Percentiles rank a stretch among this genome's conserved stretches.
Evolutionary conservation across 2,329 filamentous ascomycete genomes (phyloP).

Genomic region (Botrytis sinoallii): DNA sequence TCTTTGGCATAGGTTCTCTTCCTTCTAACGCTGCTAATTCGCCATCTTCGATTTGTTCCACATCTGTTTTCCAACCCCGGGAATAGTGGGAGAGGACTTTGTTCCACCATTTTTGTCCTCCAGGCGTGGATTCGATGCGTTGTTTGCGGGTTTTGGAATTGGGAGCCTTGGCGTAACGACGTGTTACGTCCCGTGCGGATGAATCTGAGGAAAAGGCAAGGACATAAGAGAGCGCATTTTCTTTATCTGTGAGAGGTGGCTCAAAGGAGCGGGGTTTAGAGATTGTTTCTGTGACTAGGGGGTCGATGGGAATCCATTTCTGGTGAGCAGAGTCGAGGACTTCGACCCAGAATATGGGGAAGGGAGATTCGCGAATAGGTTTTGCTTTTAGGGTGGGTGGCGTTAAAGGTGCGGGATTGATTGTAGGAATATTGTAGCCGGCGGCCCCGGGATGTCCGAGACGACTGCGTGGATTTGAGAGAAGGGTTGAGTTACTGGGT

Average conservation of each 20-base stretch:
- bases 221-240: constrained; percentile 79
- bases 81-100: constrained; percentile 50
- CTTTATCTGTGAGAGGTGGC: constrained; percentile 72
- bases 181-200: constrained; percentile 78
- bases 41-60: constrained; percentile 80
- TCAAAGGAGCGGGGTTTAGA: constrained; percentile 76
- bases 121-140: constrained; percentile 66
- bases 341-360: constrained; percentile 93
- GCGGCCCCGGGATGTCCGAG: constrained; percentile 44
- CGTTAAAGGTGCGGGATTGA: constrained; percentile 48
- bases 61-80: constrained; percentile 49
- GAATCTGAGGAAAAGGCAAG: constrained; percentile 81
- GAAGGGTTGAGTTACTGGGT: constrained; percentile 17
- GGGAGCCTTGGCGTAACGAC: constrained; percentile 81
- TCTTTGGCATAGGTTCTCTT: constrained; percentile 79
- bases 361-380: constrained; percentile 64
- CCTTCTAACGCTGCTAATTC: constrained; percentile 70
- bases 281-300: constrained; percentile 75
- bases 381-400: constrained; percentile 38
- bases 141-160: constrained; percentile 83
- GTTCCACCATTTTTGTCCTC: constrained; percentile 53
- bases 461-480: constrained; percentile 31
- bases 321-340: constrained; percentile 81
- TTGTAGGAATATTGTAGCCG: constrained; percentile 49
- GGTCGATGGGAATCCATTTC: constrained; percentile 88